Conservation (phyloP, 176 grass and related monocot species). For the Musa schizocarpa region DNA sequence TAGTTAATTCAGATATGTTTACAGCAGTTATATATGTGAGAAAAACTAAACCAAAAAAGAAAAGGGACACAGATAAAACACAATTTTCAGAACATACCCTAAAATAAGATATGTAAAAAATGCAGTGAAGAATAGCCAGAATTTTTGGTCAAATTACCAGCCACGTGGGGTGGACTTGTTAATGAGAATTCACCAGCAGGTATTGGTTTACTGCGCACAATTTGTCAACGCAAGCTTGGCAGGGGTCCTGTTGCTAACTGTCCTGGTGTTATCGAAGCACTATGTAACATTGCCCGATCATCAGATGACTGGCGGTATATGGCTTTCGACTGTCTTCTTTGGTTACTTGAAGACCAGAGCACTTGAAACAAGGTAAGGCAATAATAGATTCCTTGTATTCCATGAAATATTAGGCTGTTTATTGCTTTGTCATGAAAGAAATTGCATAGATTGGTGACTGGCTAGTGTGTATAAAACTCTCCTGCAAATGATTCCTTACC, state of each 20-base stretch:
- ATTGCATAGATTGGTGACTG: background rate
- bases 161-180: slow-evolving; percentile 97
- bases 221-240: slow-evolving; percentile 82
- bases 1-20: background rate
- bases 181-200: slow-evolving; percentile 98
- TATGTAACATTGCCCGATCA: slow-evolving; percentile 94
- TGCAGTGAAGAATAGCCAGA: slow-evolving; percentile 79
- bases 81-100: slow-evolving; percentile 37
- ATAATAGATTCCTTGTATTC: background rate
- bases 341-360: slow-evolving; percentile 77
- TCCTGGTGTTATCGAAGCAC: slow-evolving; percentile 57
- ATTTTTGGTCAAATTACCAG: slow-evolving; percentile 87
- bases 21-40: background rate
- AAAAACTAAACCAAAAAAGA: slow-evolving; percentile 16
- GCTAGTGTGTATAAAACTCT: too few relatives aligned
- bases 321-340: slow-evolving; percentile 97
- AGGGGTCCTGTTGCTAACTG: slow-evolving; percentile 67
- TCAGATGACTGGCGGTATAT: slow-evolving; percentile 99
- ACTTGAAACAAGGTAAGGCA: slow-evolving; percentile 77
- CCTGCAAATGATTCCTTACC: too few relatives aligned
- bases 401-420: background rate
- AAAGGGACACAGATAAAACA: background rate
- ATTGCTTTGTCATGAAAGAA: background rate
- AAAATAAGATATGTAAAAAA: slow-evolving; percentile 93
- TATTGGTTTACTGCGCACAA: slow-evolving; percentile 86